Evolutionary conservation across 208 protist species (phyloP).

Genomic region (Trypanosoma grayi): DNA sequence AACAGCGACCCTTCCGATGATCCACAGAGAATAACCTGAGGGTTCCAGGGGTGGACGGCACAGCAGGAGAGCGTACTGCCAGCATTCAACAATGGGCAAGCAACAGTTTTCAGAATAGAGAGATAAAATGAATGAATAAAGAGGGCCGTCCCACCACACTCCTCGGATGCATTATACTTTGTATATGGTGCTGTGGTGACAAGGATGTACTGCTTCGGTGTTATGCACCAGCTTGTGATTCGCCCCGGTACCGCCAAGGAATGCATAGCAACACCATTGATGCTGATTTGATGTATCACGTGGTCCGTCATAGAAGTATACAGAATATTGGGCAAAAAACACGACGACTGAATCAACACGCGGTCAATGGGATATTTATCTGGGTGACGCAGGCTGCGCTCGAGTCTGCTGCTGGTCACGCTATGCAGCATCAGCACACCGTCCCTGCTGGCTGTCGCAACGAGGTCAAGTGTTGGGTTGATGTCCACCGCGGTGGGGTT

Average conservation of each 20-base stretch:
- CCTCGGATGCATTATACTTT: conserved; percentile 17
- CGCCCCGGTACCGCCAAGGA: conserved; percentile 53
- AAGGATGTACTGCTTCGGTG: conserved; percentile 69
- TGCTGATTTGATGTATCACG: conserved; percentile 74
- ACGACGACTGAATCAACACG: conserved; percentile 67
- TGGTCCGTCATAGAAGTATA: conserved; percentile 67
- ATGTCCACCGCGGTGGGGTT: conserved; percentile 75
- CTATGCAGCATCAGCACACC: conserved; percentile 82
- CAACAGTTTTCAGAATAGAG: conserved; percentile 43
- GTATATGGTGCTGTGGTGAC: conserved; percentile 36
- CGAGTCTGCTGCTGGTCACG: conserved; percentile 55
- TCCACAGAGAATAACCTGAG: conserved; percentile 70
- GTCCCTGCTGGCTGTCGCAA: conserved; percentile 80
- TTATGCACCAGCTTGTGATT: conserved; percentile 63
- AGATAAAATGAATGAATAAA: conserved; percentile 82
- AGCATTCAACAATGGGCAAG: conserved; percentile 30
- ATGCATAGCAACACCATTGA: conserved; percentile 77
- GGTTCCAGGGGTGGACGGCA: conserved; percentile 43
- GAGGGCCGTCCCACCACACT: conserved; percentile 28
- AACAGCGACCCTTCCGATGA: conserved; percentile 28
- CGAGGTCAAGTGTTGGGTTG: conserved; percentile 63
- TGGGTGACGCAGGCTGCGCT: conserved; percentile 76
- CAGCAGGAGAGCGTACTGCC: conserved; percentile 44
- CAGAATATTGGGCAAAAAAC: conserved; percentile 86
- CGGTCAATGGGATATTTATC: conserved; percentile 55